A percentile compares a stretch with the other conserved stretches of the same genome.
Conservation (phyloP, 1,284 basidiomycete species). For the Malassezia sympodialis region DNA sequence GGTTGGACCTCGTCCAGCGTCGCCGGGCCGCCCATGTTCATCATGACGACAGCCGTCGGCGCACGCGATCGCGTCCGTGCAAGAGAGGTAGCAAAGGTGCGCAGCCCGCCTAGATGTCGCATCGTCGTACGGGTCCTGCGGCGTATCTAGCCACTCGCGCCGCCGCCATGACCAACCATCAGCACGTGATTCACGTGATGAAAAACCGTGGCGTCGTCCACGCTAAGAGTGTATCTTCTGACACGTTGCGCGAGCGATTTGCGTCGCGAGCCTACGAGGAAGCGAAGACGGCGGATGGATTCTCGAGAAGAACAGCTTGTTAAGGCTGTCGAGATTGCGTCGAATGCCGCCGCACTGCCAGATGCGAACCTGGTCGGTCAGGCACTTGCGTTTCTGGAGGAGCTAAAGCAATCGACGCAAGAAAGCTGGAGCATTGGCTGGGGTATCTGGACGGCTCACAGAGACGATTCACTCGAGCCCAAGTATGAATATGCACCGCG, state of each 20-base stretch:
- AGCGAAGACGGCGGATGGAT: constrained; percentile 8
- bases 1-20: constrained; percentile 54
- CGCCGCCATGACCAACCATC: background rate
- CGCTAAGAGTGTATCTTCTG: background rate
- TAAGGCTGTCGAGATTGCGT: constrained; percentile 18
- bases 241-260: background rate
- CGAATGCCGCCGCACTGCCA: constrained; percentile 9
- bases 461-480: constrained; percentile 55
- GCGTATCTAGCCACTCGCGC: background rate
- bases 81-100: constrained; percentile 4
- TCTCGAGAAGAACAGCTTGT: constrained; percentile 16
- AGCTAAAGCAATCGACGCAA: constrained; percentile 48
- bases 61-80: background rate
- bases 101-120: background rate
- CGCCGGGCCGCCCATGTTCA: constrained; percentile 96
- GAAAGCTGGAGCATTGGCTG: constrained; percentile 60
- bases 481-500: constrained; percentile 66
- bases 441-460: constrained; percentile 36
- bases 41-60: constrained; percentile 73
- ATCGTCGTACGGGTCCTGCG: background rate
- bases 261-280: background rate
- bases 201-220: constrained; percentile 1
- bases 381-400: constrained; percentile 15
- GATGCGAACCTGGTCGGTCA: constrained; percentile 11
- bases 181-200: constrained; percentile 8